Base-by-base conservation (phyloP, 805 yeast genomes). In the Candida ponderosae region DNA sequence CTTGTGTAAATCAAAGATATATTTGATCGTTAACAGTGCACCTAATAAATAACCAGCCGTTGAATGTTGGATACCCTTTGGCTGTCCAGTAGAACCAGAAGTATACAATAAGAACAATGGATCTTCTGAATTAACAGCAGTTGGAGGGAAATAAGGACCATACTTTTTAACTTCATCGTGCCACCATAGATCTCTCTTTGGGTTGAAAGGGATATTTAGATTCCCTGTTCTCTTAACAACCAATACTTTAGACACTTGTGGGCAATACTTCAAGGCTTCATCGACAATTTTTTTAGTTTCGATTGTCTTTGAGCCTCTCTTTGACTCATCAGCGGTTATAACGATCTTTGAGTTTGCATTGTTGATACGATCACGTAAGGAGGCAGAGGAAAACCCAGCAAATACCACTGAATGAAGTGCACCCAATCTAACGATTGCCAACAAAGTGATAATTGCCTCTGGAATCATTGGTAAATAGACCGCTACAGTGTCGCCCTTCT, bases 381-480 rank as follows among this genome's bases (percentile, higher is more conserved):
- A 90, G 34, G 95, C 93, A 27, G 96, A 81, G 26, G 94, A 81
- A 67, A 90, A 90, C 18, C 98, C 98, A 29, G 97, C 98, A 66
- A 90, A 90, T 38, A 90, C 82, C 37, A 93, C 97, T 15, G 97
- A 84, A 64, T 90, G 98, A 37, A 90, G 69, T 26, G 98, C 98
- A 59, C 98, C 98, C 40, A 90, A 66, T 67, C 98, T 80, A 27
- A 79, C 84, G 55, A 88, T 80, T 33, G 98, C 98, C 55, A 90
- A 70, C 74, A 90, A 76, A n/a, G 98, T 83, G 40, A 93, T 77
- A 43, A 93, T 69, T 17, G 97, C 96, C 66, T 89, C 96, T 35
- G 97, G 95, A 43, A 89, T 89, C 98, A 93, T 90, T 56, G 98
- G 98, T 59, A 90, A 68, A 64, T 90, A 90, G 41, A 90, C 84